Evolutionary conservation across 805 yeast species (phyloP), one percentile per base, ranked within the genome.

Genomic region (Pichia gijzeniarum): DNA sequence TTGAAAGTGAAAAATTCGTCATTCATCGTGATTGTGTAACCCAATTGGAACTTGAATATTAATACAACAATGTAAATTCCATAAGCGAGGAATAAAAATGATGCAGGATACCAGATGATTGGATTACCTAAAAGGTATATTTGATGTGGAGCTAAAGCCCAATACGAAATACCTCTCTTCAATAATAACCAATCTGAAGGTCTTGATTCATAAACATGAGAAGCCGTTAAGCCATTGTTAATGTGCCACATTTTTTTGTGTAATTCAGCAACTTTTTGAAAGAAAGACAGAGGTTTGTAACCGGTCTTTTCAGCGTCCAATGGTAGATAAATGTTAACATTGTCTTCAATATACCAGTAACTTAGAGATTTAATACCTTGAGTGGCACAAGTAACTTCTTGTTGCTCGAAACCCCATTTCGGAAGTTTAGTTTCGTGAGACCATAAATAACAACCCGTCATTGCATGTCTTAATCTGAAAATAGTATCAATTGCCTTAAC

Each of bases 381-480:
- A 17, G 75, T 63, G 32, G 95, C 88, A 68, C 90, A 76, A 3
- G 90, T 79, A 44, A 85, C 95, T 68, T 85, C 95, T 63, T 82
- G 90, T 64, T 85, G 95, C 50, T 79, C 84, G 53, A 80, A 82
- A 1, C 85, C 95, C 90, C 93, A 85, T 43, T 76, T 77, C 50
- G 95, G 95, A 57, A 85, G 72, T 60, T 82, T 82, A 13, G 74
- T 77, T 47, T 77, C 82, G 53, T 79, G 83, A n/a, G 93, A 81
- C 63, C 84, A 85, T 55, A 85, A 67, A 59, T 79, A 80, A 65
- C 87, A 76, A 45, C 89, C 89, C 21, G 85, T 72, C 84, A 82
- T 79, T 30, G 89, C 90, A 57, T 85, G 95, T 63, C 75, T 77
- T 53, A 85, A 71, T 68, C 85, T 74, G 68, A 85, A 82, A 35